Conservation (phyloP, 2,329 filamentous ascomycete genomes). For the Hypoxylon sp. region DNA sequence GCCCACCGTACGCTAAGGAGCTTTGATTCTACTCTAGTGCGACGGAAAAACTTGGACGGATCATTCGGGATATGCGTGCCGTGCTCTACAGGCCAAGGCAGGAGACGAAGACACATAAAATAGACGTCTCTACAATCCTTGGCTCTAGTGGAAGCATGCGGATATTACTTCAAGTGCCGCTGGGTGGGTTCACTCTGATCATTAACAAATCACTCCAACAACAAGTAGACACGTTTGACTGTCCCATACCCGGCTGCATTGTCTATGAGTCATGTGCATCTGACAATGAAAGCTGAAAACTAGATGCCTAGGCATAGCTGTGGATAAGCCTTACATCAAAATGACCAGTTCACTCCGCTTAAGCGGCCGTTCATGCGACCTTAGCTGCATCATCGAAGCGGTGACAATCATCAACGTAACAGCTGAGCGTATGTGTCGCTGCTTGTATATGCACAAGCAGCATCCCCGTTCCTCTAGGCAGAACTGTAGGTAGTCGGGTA, state of each 20-base stretch:
- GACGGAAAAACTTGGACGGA: neutral
- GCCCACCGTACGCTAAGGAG: neutral
- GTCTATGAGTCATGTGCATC: constrained; percentile 20
- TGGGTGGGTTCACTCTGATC: neutral
- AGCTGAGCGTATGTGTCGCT: constrained; percentile 10
- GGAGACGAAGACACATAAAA: neutral
- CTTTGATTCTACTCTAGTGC: neutral
- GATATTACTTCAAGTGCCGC: neutral
- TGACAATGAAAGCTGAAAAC: neutral
- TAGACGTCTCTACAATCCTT: neutral
- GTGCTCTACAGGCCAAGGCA: neutral
- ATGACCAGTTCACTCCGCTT: constrained; percentile 18
- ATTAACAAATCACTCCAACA: constrained; percentile 2
- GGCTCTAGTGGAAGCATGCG: neutral
- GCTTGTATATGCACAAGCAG: constrained; percentile 2
- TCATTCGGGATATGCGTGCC: neutral
- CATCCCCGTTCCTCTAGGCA: constrained; percentile 1
- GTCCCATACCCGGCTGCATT: constrained; percentile 5
- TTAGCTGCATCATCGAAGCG: constrained; percentile 24
- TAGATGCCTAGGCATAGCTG: neutral
- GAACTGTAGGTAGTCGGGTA: constrained; percentile 6
- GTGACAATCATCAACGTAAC: constrained; percentile 9
- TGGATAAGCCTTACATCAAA: constrained; percentile 1
- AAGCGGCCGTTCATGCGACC: constrained; percentile 35
- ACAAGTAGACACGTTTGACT: constrained; percentile 13